Base-by-base conservation (phyloP, 2,329 filamentous ascomycete species). In the Teratosphaeria zuluensis region DNA sequence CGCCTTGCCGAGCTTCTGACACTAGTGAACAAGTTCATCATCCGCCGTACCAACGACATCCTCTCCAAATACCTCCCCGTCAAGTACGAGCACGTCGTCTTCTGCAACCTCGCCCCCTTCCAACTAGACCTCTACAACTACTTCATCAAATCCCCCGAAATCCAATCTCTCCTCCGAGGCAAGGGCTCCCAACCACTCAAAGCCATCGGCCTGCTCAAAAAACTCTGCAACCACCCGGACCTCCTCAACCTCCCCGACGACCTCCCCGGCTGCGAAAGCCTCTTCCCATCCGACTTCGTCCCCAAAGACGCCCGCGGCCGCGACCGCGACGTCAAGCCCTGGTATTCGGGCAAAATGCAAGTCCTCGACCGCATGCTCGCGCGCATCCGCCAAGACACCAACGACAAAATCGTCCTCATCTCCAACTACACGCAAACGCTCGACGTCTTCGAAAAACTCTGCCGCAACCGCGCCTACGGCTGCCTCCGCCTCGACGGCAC, bases 41-140 rank as follows among this genome's bases (percentile, higher is more conserved):
- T 99, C 67, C 88, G 94, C 60, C 86, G 94, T 59, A 96, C 92
- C 3, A 99, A 99, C 80, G 94, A 99, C 70, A 95, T 99, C 62
- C 77, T 99, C 28, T 96, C 92, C 56, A 99, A 99, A 73, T 99
- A 99, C 70, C 77, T 99, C 60, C 94, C 94, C 0, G 86, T 97
- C 77, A 99, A 99, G 77, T 99, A 99, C 74, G 94, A 99, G 74
- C 94, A 99, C 72, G 94, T 99, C 32, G 94, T 99, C 0, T 99
- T 99, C 76, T 99, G 94, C 80, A 92, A 92, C 66, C 81, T 96
- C 53, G 88, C 94, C 16, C 89, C 89, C 0, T 97, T 99, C 76
- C 94, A 99, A 73, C 81, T 91, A 57, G 89, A 90, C 64, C 78
- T 99, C 1, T 99, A 99, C 79, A 96, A 96, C 69, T 90, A 96